phyloP scores from a whole-genome alignment of 2,329 filamentous ascomycete genomes.

The Chaetomium sp. region DNA sequence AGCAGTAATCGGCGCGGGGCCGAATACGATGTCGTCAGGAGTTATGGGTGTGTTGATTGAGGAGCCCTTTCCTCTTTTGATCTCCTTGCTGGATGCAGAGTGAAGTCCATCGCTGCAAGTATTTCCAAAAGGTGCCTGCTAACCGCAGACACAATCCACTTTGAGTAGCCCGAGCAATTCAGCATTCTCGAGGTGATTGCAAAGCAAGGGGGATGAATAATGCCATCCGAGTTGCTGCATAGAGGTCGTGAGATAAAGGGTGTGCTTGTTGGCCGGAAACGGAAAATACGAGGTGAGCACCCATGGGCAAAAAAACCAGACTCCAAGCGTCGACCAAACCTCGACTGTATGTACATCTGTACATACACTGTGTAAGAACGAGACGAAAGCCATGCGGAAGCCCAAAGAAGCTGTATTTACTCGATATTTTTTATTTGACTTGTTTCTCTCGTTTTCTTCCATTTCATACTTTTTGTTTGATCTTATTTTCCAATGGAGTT shows the following conservation, averaged over 20 bases:
- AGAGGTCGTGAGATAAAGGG: background rate
- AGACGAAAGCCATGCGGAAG: too few species aligned
- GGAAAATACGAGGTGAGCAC: slow-evolving; percentile 16
- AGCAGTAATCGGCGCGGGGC: slow-evolving; percentile 13
- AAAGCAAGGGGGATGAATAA: slow-evolving; percentile 7
- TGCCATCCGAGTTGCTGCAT: background rate
- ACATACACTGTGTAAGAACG: too few species aligned
- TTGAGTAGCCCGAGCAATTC: background rate
- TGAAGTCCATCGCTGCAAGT: background rate
- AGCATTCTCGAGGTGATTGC: background rate
- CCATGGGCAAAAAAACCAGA: too few species aligned
- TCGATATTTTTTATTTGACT: too few species aligned
- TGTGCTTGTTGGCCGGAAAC: background rate
- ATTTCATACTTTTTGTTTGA: too few species aligned
- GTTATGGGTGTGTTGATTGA: background rate
- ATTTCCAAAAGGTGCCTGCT: background rate
- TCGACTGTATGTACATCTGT: too few species aligned
- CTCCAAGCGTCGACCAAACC: too few species aligned
- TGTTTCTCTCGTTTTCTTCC: too few species aligned
- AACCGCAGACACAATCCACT: background rate
- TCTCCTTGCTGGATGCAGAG: background rate
- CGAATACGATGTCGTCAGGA: slow-evolving; percentile 24
- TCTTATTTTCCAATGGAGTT: too few species aligned
- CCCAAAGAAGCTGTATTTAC: too few species aligned
- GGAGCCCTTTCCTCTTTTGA: slow-evolving; percentile 8